Evolutionary conservation across 495 filamentous ascomycete species (phyloP).

Genomic region (Talaromyces wortmannii): DNA sequence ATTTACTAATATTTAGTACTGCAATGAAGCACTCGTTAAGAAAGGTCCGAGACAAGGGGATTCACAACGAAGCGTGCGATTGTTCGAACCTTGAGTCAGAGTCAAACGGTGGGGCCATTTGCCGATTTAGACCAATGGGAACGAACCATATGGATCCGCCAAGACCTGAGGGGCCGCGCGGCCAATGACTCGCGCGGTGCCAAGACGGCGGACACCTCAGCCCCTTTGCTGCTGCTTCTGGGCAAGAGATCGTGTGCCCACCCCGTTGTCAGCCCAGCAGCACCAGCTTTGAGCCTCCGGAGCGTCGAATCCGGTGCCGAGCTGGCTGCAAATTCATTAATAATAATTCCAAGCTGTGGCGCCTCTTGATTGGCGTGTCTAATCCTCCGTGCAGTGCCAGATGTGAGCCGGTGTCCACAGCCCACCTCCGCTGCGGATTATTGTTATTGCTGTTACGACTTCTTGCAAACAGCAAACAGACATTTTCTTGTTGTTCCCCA

Average conservation of each 20-base stretch:
- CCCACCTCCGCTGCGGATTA: too few species aligned
- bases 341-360: too few species aligned
- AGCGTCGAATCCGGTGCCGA: background rate
- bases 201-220: background rate
- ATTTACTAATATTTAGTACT: too few species aligned
- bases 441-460: too few species aligned
- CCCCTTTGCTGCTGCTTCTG: too few species aligned
- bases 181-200: background rate
- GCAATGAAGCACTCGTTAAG: background rate
- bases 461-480: too few species aligned
- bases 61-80: background rate
- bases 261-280: background rate
- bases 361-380: background rate
- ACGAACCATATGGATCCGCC: background rate
- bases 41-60: background rate
- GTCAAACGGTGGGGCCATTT: background rate
- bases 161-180: background rate
- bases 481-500: too few species aligned
- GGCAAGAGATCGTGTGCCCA: background rate
- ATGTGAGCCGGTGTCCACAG: too few species aligned
- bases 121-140: too few species aligned
- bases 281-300: background rate
- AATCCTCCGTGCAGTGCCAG: too few species aligned
- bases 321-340: background rate
- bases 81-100: background rate